Percentiles rank a stretch among this genome's conserved stretches.
These are phyloP conservation scores for Chenopodium berlandieri DNA, from an alignment of 148 eudicot genomes.

Conservation along the genomic window DNA sequence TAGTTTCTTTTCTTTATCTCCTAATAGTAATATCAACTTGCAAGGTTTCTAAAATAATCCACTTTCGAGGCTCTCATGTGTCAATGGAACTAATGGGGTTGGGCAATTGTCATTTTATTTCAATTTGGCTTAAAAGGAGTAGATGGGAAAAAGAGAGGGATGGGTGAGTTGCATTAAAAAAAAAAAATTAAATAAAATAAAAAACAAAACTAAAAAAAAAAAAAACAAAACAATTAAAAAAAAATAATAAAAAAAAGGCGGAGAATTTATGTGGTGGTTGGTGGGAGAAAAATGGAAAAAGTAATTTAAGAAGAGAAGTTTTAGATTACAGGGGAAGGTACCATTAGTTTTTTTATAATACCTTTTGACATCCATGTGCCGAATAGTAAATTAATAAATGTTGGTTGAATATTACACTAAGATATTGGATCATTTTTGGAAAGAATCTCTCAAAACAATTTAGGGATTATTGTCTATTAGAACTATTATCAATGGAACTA, in stretches of 20 bases:
- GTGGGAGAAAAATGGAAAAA: background rate
- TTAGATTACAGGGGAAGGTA: background rate
- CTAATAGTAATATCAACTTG: background rate
- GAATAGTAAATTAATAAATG: no score
- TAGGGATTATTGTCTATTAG: background rate
- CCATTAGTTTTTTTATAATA: background rate
- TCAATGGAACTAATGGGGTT: background rate
- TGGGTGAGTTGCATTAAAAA: background rate
- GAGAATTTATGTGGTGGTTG: background rate
- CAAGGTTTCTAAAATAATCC: background rate
- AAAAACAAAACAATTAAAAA: no score
- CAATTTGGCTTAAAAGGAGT: background rate
- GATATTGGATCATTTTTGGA: background rate
- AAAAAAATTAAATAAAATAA: no score
- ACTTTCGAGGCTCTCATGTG: background rate
- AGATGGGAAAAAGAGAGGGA: background rate
- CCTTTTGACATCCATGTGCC: background rate
- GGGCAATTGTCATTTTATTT: background rate
- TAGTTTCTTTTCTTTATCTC: background rate
- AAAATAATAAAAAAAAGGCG: no score
- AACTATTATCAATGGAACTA: background rate
- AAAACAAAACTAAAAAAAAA: no score
- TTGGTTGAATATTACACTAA: background rate
- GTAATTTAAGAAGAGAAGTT: background rate
- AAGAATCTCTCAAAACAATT: background rate